Conservation (phyloP, 108 stramenopile genomes). For the Pseudonitzschia delicatissima region DNA sequence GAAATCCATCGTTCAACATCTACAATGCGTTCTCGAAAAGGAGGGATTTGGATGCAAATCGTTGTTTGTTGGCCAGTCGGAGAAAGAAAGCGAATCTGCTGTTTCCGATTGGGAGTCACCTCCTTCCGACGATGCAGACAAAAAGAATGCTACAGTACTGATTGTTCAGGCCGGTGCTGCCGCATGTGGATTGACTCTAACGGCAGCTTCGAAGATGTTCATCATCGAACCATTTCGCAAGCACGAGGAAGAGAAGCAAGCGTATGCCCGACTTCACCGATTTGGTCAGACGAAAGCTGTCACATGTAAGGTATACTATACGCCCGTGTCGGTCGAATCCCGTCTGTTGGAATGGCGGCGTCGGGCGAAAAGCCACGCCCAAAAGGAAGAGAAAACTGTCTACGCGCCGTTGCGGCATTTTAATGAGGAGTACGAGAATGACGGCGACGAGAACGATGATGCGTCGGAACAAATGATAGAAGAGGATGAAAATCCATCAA, state of each 20-base stretch:
- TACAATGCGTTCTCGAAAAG: conserved; percentile 21
- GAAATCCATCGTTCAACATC: conserved; percentile 29
- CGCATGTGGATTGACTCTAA: conserved; percentile 65
- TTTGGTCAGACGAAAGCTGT: conserved; percentile 50
- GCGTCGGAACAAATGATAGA: background rate
- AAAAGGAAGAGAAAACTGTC: conserved; percentile 9
- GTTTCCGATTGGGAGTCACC: conserved; percentile 41
- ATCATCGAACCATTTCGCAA: conserved; percentile 66
- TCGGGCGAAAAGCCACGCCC: conserved; percentile 13
- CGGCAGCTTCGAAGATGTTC: conserved; percentile 58
- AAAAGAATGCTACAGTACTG: conserved; percentile 17
- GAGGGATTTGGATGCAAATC: conserved; percentile 17
- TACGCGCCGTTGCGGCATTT: background rate
- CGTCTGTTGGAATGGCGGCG: conserved; percentile 58
- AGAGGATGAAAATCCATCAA: background rate
- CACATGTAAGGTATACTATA: conserved; percentile 44
- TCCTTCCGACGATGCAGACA: background rate
- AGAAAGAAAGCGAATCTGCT: conserved; percentile 21
- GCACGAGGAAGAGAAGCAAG: conserved; percentile 64
- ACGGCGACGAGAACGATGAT: background rate
- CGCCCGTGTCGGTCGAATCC: conserved; percentile 52
- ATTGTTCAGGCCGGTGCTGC: conserved; percentile 62
- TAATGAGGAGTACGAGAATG: background rate
- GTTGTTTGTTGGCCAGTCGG: conserved; percentile 39
- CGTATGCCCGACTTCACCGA: conserved; percentile 39